Conservation (phyloP, 2,329 filamentous ascomycete genomes). For the Neodidymelliopsis sp. region DNA sequence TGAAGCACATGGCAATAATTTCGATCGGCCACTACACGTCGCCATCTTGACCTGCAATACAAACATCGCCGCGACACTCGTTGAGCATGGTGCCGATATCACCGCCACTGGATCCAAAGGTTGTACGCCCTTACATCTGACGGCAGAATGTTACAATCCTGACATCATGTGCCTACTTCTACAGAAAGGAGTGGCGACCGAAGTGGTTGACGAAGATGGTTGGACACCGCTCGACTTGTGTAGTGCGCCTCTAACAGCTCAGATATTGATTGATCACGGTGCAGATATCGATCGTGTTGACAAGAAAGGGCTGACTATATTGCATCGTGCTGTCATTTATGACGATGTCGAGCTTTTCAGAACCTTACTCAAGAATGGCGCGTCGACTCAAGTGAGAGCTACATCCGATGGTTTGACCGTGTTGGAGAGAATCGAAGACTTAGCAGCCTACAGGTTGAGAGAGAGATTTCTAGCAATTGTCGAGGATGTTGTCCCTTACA, state of each 20-base stretch:
- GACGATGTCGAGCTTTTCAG: neutral
- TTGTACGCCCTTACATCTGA: neutral
- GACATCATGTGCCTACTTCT: too few relatives aligned
- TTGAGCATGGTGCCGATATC: neutral
- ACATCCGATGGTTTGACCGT: too few relatives aligned
- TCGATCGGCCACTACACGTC: slow-evolving; percentile 25
- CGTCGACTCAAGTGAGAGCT: too few relatives aligned
- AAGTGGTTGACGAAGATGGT: neutral
- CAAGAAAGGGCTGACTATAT: neutral
- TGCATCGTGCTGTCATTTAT: neutral
- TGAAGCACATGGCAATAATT: slow-evolving; percentile 12
- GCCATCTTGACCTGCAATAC: slow-evolving; percentile 22
- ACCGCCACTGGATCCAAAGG: neutral
- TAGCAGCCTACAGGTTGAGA: too few relatives aligned
- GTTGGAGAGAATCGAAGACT: too few relatives aligned
- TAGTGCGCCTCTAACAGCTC: neutral
- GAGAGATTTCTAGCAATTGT: too few relatives aligned
- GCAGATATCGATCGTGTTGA: neutral
- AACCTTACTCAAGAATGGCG: neutral
- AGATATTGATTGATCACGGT: neutral
- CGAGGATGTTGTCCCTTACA: too few relatives aligned
- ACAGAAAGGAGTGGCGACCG: too few relatives aligned
- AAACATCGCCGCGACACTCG: neutral
- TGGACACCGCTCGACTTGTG: neutral
- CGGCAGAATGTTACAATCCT: too few relatives aligned